Evolutionary conservation across 2,329 filamentous ascomycete species (phyloP).

Genomic region (Beauveria caledonica): DNA sequence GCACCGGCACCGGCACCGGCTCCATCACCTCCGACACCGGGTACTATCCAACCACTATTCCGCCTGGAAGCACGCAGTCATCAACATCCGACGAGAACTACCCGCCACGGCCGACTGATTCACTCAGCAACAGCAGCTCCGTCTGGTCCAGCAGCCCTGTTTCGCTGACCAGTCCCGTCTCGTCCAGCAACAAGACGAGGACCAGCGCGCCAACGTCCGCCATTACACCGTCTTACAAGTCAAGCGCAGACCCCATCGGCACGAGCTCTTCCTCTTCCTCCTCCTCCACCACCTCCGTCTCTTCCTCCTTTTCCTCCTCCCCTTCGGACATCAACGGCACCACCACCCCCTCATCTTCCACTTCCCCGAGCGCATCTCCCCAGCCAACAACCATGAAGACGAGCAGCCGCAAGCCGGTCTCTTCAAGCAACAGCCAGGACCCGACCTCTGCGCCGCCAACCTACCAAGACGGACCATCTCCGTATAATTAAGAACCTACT

Average conservation of each 20-base stretch:
- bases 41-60: no score
- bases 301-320: background rate
- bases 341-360: background rate
- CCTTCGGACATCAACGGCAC: background rate
- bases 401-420: background rate
- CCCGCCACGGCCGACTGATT: no score
- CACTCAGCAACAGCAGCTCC: background rate
- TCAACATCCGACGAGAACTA: no score
- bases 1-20: background rate
- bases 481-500: background rate
- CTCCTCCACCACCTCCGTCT: background rate
- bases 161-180: background rate
- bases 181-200: background rate
- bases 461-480: background rate
- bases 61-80: no score
- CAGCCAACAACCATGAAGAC: conserved; percentile 1
- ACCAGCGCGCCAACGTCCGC: background rate
- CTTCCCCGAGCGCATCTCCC: background rate
- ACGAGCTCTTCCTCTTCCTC: background rate
- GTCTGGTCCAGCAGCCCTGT: background rate
- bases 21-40: background rate
- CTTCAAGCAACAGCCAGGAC: background rate
- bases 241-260: background rate
- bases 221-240: background rate
- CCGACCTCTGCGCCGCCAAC: background rate